Evolutionary conservation across 345 rosid genomes (phyloP).

Genomic region (Salix exigua): DNA sequence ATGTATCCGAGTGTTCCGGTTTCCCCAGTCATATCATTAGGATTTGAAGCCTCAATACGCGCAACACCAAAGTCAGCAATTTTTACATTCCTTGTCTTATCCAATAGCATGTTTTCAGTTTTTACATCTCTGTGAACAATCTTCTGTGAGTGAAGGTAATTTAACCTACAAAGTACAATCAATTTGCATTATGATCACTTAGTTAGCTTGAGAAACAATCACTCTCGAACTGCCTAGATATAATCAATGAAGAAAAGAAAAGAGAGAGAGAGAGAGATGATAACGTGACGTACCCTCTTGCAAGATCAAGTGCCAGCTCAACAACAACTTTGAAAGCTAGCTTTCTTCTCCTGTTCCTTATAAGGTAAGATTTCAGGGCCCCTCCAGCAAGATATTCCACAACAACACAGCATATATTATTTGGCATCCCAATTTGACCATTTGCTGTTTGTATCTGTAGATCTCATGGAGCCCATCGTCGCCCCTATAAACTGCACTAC

Average conservation of each 20-base stretch:
- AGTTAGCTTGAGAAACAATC: not conserved
- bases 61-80: conserved; percentile 99
- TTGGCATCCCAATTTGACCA: conserved; percentile 84
- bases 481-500: conserved; percentile 84
- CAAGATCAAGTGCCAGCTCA: conserved; percentile 94
- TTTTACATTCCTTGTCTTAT: conserved; percentile 75
- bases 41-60: conserved; percentile 97
- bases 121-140: conserved; percentile 98
- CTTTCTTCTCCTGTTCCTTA: conserved; percentile 87
- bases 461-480: conserved; percentile 81
- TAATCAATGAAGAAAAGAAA: not conserved
- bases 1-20: conserved; percentile 99
- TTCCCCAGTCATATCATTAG: conserved; percentile 99
- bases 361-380: conserved; percentile 75
- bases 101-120: conserved; percentile 97
- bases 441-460: conserved; percentile 72
- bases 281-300: conserved; percentile 65
- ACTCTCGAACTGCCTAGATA: not conserved
- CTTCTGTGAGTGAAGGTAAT: conserved; percentile 93
- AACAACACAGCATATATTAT: conserved; percentile 85
- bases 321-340: conserved; percentile 86
- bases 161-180: conserved; percentile 54
- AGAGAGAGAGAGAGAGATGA: conserved; percentile 4
- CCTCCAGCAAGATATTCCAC: conserved; percentile 98
- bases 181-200: not conserved